These are phyloP conservation scores for Aspergillus arachidicola DNA, from an alignment of 2,329 filamentous ascomycete species.

Conservation along the genomic window DNA sequence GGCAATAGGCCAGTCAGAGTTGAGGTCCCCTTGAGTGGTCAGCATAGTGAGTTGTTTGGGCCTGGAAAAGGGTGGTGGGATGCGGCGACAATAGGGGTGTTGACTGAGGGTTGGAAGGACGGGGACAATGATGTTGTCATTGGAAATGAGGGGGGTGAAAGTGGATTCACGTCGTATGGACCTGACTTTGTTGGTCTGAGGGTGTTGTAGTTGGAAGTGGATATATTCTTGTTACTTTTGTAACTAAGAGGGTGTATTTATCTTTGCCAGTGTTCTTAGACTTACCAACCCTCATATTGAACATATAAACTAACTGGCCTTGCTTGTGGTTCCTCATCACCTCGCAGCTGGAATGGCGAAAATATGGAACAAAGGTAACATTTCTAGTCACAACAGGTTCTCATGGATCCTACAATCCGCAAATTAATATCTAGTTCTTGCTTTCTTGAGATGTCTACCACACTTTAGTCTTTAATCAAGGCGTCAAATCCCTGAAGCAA, in stretches of 20 bases:
- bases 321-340: too few species aligned
- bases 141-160: conserved; percentile 33
- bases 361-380: too few species aligned
- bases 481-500: conserved; percentile 59
- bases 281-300: neutral
- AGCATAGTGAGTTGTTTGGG: conserved; percentile 38
- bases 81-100: conserved; percentile 48
- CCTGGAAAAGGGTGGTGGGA: conserved; percentile 56
- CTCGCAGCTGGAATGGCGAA: too few species aligned
- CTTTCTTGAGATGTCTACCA: too few species aligned
- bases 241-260: neutral
- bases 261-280: neutral
- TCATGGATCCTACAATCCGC: neutral
- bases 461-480: too few species aligned
- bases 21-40: conserved; percentile 51
- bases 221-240: neutral
- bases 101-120: conserved; percentile 50
- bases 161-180: conserved; percentile 30
- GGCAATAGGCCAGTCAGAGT: conserved; percentile 46
- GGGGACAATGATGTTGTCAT: conserved; percentile 43
- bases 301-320: neutral
- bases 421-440: neutral
- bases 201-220: conserved; percentile 25
- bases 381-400: too few species aligned
- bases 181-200: conserved; percentile 42